phyloP scores from a whole-genome alignment of 805 yeast genomes.

The Candida alai region DNA sequence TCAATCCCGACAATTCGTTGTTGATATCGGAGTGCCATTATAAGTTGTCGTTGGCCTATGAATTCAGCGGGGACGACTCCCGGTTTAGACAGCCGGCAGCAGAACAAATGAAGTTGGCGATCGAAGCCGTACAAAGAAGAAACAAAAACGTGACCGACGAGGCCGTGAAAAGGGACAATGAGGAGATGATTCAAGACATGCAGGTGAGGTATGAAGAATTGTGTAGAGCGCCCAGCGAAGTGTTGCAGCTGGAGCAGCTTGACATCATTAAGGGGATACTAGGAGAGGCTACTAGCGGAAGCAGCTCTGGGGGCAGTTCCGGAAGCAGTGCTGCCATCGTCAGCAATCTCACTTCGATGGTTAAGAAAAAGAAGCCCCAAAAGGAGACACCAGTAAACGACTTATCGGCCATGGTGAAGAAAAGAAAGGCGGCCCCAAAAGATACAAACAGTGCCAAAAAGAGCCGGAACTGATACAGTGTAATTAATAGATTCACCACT shows the following conservation, averaged over 20 bases:
- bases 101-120: conserved; percentile 52
- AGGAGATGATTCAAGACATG: conserved; percentile 52
- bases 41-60: conserved; percentile 75
- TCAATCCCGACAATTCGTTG: conserved; percentile 45
- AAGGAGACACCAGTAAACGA: conserved; percentile 47
- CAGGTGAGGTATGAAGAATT: conserved; percentile 54
- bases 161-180: conserved; percentile 38
- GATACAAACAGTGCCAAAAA: conserved; percentile 6
- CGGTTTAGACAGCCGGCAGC: conserved; percentile 47
- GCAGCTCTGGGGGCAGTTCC: conserved; percentile 7
- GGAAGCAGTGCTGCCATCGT: conserved; percentile 25
- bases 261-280: conserved; percentile 54
- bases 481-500: no score
- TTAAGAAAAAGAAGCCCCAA: conserved; percentile 25
- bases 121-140: conserved; percentile 36
- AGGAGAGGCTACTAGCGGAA: conserved; percentile 32
- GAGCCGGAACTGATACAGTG: no score
- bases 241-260: conserved; percentile 46
- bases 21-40: conserved; percentile 75
- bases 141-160: conserved; percentile 40
- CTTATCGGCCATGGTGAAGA: conserved; percentile 59
- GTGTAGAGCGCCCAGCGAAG: conserved; percentile 47
- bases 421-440: conserved; percentile 34
- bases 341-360: conserved; percentile 53
- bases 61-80: conserved; percentile 57